Conservation (phyloP, 1,284 basidiomycete species). For the Leccinum glutinopallens region DNA sequence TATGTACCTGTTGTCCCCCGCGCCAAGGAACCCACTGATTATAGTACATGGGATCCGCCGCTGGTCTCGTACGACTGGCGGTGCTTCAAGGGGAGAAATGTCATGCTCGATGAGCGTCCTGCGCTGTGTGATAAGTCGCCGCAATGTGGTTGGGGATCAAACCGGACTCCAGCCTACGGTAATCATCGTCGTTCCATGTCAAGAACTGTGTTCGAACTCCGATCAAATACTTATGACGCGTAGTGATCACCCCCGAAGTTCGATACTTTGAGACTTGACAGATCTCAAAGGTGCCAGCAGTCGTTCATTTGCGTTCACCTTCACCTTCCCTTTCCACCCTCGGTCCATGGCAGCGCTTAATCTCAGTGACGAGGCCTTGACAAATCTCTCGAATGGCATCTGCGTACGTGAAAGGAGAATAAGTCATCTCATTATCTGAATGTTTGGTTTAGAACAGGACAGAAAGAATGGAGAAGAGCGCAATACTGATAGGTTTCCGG, state of each 20-base stretch:
- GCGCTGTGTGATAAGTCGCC: slow-evolving; percentile 14
- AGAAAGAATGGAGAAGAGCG: no score
- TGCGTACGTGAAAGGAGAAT: no score
- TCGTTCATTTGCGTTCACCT: not conserved
- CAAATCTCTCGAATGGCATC: slow-evolving; percentile 41
- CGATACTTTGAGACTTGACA: not conserved
- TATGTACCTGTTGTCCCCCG: slow-evolving; percentile 79
- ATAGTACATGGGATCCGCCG: slow-evolving; percentile 81
- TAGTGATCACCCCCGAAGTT: slow-evolving; percentile 11
- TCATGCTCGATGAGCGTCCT: slow-evolving; percentile 48
- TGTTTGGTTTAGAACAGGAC: no score
- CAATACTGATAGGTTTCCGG: no score
- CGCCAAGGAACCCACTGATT: slow-evolving; percentile 89
- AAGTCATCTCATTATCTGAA: no score
- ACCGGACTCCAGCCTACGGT: slow-evolving; percentile 43
- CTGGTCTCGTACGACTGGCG: slow-evolving; percentile 10
- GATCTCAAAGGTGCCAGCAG: slow-evolving; percentile 1
- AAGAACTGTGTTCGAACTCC: slow-evolving; percentile 32
- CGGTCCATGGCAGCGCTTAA: slow-evolving; percentile 27
- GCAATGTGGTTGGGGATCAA: slow-evolving; percentile 3
- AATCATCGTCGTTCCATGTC: slow-evolving; percentile 46
- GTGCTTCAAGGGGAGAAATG: slow-evolving; percentile 2
- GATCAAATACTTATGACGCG: slow-evolving; percentile 26
- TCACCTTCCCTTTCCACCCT: slow-evolving; percentile 6
- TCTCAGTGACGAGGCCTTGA: slow-evolving; percentile 55